Evolutionary conservation across 1,284 basidiomycete genomes (phyloP), one percentile per base, ranked within the genome.

Genomic region (Cystobasidium pallidum): DNA sequence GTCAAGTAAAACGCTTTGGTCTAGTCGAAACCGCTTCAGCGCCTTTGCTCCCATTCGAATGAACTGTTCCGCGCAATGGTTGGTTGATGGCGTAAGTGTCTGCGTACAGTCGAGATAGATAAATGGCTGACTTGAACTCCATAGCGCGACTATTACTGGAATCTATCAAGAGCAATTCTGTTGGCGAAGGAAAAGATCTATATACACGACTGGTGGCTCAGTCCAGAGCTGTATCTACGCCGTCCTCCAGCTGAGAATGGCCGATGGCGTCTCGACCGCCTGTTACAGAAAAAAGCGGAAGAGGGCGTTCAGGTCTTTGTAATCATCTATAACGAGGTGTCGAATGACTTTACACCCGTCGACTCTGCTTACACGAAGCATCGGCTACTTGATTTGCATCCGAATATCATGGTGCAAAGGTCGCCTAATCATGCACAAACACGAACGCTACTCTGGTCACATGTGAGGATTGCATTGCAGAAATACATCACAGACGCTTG

Each of bases 121-220:
- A 13, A 24, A 61, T 6, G 66, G 26, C 36, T 43, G 24, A 41
- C 43, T 43, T 3, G 17, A 11, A 17, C 15, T 62, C 7, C 75
- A n/a, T n/a, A 92, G 89, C 88, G 94, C 19, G 94, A 97, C 80
- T 97, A 97, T 80, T 94, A 92, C 82, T 97, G 94, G 94, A 95
- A 95, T 79, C 83, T 99, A n/a, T 93, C 92, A 36, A 87, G 92
- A 58, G 95, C 96, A 0, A 90, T 99, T 65, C 84, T 91, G 62
- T 86, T 96, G 77, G 95, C 96, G 2, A 90, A 89, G 79, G 91
- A 96, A 77, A 86, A 85, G 47, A 80, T 83, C 73, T 82, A 78
- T 72, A 77, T 54, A 49, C 93, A 96, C 79, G 92, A 94, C 81
- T 96, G 94, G 94, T 96, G 93, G 93, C 82, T 93, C 36, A 91